phyloP scores from a whole-genome alignment of 2,329 filamentous ascomycete genomes.

The Fusarium zealandicum region DNA sequence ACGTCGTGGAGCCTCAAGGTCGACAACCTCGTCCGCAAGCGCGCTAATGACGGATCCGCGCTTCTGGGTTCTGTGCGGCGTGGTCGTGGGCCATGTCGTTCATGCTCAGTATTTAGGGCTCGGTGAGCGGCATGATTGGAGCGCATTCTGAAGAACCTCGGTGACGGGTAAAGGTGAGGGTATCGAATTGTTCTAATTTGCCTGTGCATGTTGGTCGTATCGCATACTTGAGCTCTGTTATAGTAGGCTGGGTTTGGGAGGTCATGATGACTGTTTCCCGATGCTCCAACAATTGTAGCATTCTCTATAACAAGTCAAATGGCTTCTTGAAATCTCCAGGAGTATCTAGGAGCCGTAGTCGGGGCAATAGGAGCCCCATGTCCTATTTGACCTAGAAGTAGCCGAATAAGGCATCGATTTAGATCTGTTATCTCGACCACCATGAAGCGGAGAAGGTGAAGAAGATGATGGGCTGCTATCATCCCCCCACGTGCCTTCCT shows the following conservation, averaged over 20 bases:
- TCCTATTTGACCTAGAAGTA: too few relatives aligned
- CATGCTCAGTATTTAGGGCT: constrained; percentile 8
- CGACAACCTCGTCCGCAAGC: constrained; percentile 20
- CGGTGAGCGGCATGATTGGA: constrained; percentile 27
- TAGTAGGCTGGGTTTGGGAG: background rate
- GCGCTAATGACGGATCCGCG: constrained; percentile 39
- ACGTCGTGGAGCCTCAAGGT: constrained; percentile 31
- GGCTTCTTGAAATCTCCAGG: too few relatives aligned
- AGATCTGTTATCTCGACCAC: background rate
- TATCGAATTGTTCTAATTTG: too few relatives aligned
- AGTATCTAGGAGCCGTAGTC: too few relatives aligned
- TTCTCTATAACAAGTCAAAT: too few relatives aligned
- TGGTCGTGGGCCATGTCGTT: constrained; percentile 9
- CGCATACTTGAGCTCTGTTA: too few relatives aligned
- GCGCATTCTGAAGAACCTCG: constrained; percentile 21
- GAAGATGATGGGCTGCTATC: background rate
- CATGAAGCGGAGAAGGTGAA: background rate
- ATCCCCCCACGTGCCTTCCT: constrained; percentile 1
- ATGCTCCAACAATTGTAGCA: too few relatives aligned
- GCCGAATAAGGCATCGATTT: too few relatives aligned
- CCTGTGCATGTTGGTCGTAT: too few relatives aligned
- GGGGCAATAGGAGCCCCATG: too few relatives aligned
- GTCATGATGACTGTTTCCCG: background rate
- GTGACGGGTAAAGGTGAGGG: constrained; percentile 13
- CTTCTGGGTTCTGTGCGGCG: constrained; percentile 12